A percentile compares a stretch with the other conserved stretches of the same genome.
Conservation (phyloP, 768 basidiomycete species). For the Mycena floridula region DNA sequence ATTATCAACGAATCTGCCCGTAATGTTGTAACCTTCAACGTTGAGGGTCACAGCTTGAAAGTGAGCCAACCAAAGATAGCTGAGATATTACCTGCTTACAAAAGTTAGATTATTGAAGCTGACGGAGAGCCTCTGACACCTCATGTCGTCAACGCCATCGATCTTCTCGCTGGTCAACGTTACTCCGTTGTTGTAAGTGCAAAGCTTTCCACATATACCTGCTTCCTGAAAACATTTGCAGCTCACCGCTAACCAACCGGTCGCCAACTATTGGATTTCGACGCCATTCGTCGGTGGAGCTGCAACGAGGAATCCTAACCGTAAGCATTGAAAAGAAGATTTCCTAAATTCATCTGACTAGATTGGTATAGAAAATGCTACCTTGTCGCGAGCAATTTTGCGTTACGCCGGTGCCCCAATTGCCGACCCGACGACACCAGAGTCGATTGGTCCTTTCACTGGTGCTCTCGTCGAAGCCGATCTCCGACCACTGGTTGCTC, state of each 20-base stretch:
- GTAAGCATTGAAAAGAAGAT: too few relatives aligned
- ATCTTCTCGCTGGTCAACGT: slow-evolving; percentile 12
- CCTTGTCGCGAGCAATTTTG: slow-evolving; percentile 27
- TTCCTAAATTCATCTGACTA: background rate
- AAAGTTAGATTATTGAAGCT: slow-evolving; percentile 27
- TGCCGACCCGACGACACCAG: slow-evolving; percentile 26
- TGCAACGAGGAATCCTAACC: too few relatives aligned
- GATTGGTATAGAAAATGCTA: slow-evolving; percentile 17
- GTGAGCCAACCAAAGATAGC: slow-evolving; percentile 19
- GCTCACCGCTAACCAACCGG: too few relatives aligned
- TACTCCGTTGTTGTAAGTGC: slow-evolving; percentile 25
- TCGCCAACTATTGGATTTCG: too few relatives aligned
- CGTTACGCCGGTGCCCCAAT: slow-evolving; percentile 31
- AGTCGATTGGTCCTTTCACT: slow-evolving; percentile 13
- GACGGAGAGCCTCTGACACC: slow-evolving; percentile 27
- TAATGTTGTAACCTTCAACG: slow-evolving; percentile 30
- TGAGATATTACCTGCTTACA: background rate
- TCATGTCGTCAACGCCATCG: background rate
- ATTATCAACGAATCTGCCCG: slow-evolving; percentile 35
- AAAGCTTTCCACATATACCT: slow-evolving; percentile 39
- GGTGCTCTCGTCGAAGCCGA: slow-evolving; percentile 4
- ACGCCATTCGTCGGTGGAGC: too few relatives aligned
- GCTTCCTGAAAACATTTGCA: slow-evolving; percentile 37
- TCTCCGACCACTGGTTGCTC: slow-evolving; percentile 9
- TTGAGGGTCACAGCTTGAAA: slow-evolving; percentile 31